A percentile compares a stretch with the other conserved stretches of the same genome.
Conservation (phyloP, 495 filamentous ascomycete species). For the Aspergillus incahuasiensis region DNA sequence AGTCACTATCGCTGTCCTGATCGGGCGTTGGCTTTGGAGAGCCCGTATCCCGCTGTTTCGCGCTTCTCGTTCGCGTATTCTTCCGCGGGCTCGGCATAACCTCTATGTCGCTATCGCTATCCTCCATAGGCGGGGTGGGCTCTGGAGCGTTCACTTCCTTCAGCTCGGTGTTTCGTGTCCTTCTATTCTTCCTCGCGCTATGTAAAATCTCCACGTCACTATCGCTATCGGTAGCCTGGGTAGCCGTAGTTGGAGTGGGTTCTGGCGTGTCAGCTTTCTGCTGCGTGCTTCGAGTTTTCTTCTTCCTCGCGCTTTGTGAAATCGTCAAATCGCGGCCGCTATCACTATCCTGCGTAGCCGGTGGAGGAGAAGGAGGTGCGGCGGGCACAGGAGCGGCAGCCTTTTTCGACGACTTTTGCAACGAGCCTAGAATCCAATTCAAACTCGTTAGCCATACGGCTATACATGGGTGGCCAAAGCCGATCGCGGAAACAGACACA, state of each 20-base stretch:
- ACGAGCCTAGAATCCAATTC: neutral
- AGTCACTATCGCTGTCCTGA: slow-evolving; percentile 17
- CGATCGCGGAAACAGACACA: neutral
- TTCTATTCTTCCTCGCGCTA: slow-evolving; percentile 16
- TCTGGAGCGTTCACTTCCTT: neutral
- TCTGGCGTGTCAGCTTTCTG: slow-evolving; percentile 11
- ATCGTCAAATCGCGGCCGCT: slow-evolving; percentile 17
- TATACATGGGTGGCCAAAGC: neutral
- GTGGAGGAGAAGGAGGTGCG: neutral
- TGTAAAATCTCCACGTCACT: slow-evolving; percentile 16
- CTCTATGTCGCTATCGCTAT: slow-evolving; percentile 14
- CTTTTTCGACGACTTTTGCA: slow-evolving; percentile 3
- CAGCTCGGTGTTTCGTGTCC: neutral
- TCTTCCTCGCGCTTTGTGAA: slow-evolving; percentile 17
- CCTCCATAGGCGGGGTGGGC: neutral
- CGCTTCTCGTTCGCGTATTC: neutral
- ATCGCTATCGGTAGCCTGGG: slow-evolving; percentile 15
- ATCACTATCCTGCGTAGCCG: slow-evolving; percentile 8
- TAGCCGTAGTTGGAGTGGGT: neutral
- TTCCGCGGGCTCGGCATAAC: slow-evolving; percentile 8
- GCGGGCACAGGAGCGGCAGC: neutral
- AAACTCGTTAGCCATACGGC: neutral
- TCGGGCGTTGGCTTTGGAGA: neutral
- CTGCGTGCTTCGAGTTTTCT: slow-evolving; percentile 5
- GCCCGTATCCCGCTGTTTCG: slow-evolving; percentile 16